Conservation (phyloP, 495 filamentous ascomycete species). For the Penicillium herquei region DNA sequence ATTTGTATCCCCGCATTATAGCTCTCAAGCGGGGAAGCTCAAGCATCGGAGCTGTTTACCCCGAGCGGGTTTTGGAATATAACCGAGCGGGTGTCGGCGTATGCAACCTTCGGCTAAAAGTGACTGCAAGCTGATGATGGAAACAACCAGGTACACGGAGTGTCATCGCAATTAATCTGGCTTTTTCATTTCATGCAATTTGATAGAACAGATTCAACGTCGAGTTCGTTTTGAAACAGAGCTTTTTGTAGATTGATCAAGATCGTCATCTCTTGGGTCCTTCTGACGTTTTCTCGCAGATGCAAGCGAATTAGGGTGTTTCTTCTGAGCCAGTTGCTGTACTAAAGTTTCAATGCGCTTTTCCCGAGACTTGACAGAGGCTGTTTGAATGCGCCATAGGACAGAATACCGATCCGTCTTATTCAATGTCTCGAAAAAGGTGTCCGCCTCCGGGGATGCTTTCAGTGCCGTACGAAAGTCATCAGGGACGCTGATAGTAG, state of each 20-base stretch:
- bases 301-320: not conserved
- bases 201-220: too few species aligned
- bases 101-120: too few species aligned
- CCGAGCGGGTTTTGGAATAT: not conserved
- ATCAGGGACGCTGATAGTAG: conserved; percentile 40
- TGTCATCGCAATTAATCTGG: too few species aligned
- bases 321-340: conserved; percentile 17
- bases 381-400: conserved; percentile 41
- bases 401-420: conserved; percentile 43
- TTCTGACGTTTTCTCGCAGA: conserved; percentile 2
- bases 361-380: conserved; percentile 15
- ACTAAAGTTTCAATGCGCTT: conserved; percentile 23
- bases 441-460: conserved; percentile 24
- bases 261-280: not conserved
- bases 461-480: conserved; percentile 40
- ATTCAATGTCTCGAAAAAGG: conserved; percentile 39
- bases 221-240: too few species aligned
- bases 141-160: too few species aligned
- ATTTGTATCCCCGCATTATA: not conserved
- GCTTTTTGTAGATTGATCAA: too few species aligned
- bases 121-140: too few species aligned
- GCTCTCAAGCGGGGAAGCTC: not conserved
- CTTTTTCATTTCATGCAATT: too few species aligned
- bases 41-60: not conserved
- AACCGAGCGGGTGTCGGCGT: too few species aligned